These are phyloP conservation scores for Neospermospora avenae DNA, from an alignment of 2,329 filamentous ascomycete genomes.

Conservation along the genomic window DNA sequence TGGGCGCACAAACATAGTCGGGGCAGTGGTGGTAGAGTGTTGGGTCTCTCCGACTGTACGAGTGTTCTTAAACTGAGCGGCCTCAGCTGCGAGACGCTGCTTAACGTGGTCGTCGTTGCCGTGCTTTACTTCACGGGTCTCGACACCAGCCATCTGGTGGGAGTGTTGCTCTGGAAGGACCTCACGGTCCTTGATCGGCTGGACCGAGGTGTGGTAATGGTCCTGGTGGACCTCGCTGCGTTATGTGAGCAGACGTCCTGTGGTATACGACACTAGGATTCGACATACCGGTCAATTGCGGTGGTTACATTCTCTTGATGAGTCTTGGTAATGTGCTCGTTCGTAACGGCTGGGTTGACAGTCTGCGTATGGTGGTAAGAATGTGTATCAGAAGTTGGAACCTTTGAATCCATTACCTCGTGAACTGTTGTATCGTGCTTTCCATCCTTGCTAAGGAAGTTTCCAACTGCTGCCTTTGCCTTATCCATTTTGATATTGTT, in stretches of 20 bases:
- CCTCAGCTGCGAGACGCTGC: conserved; percentile 49
- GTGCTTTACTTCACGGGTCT: conserved; percentile 61
- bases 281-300: conserved; percentile 40
- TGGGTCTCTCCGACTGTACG: conserved; percentile 44
- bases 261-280: conserved; percentile 43
- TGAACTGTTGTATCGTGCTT: conserved; percentile 70
- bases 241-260: too few species aligned
- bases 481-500: conserved; percentile 51
- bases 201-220: conserved; percentile 67
- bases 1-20: conserved; percentile 39
- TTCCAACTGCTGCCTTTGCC: conserved; percentile 58
- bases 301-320: conserved; percentile 56
- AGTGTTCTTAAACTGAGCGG: conserved; percentile 51
- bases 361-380: conserved; percentile 32
- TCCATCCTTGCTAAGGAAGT: conserved; percentile 59
- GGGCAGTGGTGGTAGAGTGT: conserved; percentile 46
- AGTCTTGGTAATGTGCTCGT: conserved; percentile 57
- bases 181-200: conserved; percentile 57
- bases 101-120: conserved; percentile 50
- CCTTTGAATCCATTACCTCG: conserved; percentile 39
- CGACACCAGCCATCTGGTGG: conserved; percentile 54
- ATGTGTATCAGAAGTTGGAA: not conserved
- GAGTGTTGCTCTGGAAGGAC: conserved; percentile 58
- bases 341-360: conserved; percentile 55
- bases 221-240: conserved; percentile 65